Percentiles rank a stretch among this genome's conserved stretches.
Evolutionary conservation across 768 basidiomycete genomes (phyloP).

Genomic region (Solioccasus polychromus): DNA sequence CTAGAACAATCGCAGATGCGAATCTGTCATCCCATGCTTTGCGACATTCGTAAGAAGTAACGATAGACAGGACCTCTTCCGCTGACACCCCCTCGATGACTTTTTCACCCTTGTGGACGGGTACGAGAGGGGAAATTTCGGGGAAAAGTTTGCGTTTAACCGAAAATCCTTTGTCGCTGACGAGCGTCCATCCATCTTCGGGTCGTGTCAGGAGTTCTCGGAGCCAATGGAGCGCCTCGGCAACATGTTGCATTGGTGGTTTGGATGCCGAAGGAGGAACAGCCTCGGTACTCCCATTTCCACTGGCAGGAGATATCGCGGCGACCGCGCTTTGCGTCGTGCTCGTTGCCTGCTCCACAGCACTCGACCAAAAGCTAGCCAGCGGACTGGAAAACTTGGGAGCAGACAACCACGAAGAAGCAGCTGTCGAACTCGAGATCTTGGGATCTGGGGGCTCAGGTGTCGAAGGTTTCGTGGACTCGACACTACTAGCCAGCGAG

Average conservation of each 20-base stretch:
- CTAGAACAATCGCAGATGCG: slow-evolving; percentile 63
- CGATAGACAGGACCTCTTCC: slow-evolving; percentile 79
- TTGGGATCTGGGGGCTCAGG: slow-evolving; percentile 22
- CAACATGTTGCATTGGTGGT: slow-evolving; percentile 73
- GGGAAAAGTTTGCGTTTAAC: slow-evolving; percentile 74
- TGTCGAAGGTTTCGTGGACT: slow-evolving; percentile 17
- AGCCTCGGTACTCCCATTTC: slow-evolving; percentile 35
- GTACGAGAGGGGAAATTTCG: slow-evolving; percentile 75
- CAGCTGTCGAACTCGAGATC: slow-evolving; percentile 8
- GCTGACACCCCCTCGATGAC: slow-evolving; percentile 93
- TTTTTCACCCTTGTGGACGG: slow-evolving; percentile 84
- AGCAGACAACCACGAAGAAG: slow-evolving; percentile 50
- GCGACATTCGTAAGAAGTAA: slow-evolving; percentile 67
- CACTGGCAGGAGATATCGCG: slow-evolving; percentile 59
- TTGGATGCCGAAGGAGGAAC: slow-evolving; percentile 52
- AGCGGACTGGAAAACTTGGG: slow-evolving; percentile 71
- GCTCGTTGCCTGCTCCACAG: slow-evolving; percentile 68
- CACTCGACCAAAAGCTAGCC: slow-evolving; percentile 67
- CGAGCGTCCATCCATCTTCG: slow-evolving; percentile 68
- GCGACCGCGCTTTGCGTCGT: slow-evolving; percentile 79
- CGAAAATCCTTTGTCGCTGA: slow-evolving; percentile 73
- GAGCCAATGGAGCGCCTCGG: slow-evolving; percentile 80
- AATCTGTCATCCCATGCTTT: slow-evolving; percentile 87
- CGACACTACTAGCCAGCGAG: slow-evolving; percentile 11
- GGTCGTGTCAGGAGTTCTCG: slow-evolving; percentile 64